Evolutionary conservation across 192 early-diverging fungal species (phyloP), one percentile per base, ranked within the genome.

Genomic region (Gamsiella multidivaricata): DNA sequence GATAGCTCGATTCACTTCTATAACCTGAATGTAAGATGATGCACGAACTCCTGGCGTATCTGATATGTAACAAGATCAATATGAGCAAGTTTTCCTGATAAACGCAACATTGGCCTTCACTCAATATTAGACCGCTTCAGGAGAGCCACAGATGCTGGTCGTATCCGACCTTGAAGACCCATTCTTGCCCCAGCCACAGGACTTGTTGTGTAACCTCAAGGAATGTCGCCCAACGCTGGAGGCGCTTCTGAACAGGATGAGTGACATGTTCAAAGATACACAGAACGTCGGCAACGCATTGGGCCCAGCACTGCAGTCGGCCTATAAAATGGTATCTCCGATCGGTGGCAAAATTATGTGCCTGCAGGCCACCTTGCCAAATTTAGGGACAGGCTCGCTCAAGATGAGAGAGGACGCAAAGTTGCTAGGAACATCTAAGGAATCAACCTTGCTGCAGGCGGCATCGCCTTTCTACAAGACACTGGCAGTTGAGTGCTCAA

Each of bases 71-170:
- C n/a, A n/a, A n/a, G n/a, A n/a, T n/a, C n/a, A n/a, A n/a, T n/a
- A n/a, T n/a, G n/a, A n/a, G n/a, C n/a, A n/a, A n/a, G n/a, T n/a
- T n/a, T n/a, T n/a, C n/a, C n/a, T n/a, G n/a, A n/a, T n/a, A n/a
- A n/a, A n/a, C 22, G 2, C 12, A 25, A 7, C 23, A 7, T 23
- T 52, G 2, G 4, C 14, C 3, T 20, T 50, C 20, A 15, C 6
- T 50, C 20, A 15, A 41, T 17, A 28, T 63, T 66, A 84, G 61
- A 42, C 85, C 12, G 68, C 80, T 11, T 69, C 88, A 26, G 62
- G 89, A 14, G 97, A 97, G 75, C 96, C 97, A 14, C 95, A 97
- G 80, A 95, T 97, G 93, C 82, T 98, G 22, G 92, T 96, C n/a
- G 93, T 98, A 3, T 85, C 92, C 4, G 97, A 98, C 72, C 65